Evolutionary conservation across 148 eudicot genomes (phyloP).

Genomic region (Limonium bicolor): DNA sequence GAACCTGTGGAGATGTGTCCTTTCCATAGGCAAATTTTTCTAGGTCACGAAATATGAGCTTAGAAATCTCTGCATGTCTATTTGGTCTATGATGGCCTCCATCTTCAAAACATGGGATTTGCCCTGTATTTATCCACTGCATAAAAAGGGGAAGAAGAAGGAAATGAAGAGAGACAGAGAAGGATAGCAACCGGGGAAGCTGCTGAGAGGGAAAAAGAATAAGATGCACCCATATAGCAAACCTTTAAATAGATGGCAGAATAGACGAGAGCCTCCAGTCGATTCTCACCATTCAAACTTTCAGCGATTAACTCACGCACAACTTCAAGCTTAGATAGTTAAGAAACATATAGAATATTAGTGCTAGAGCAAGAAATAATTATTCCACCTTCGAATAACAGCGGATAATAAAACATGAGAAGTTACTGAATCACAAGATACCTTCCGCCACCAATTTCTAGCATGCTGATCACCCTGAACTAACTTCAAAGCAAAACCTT

Average conservation of each 20-base stretch:
- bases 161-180: neutral
- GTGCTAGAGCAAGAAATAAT: neutral
- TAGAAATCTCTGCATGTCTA: constrained; percentile 93
- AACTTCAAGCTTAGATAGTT: constrained; percentile 72
- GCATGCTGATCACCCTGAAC: constrained; percentile 72
- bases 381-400: neutral
- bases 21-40: constrained; percentile 56
- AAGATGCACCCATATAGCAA: constrained; percentile 2
- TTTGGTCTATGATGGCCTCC: constrained; percentile 96
- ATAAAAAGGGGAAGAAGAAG: constrained; percentile 3
- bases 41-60: constrained; percentile 77
- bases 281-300: constrained; percentile 34
- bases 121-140: constrained; percentile 99
- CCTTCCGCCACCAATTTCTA: constrained; percentile 97
- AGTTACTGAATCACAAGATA: constrained; percentile 9
- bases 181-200: too few species aligned
- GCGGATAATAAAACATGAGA: neutral
- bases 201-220: too few species aligned
- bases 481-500: constrained; percentile 63
- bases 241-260: constrained; percentile 94
- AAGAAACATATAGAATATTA: constrained; percentile 10
- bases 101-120: constrained; percentile 89
- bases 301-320: constrained; percentile 63
- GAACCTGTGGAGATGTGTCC: constrained; percentile 78
- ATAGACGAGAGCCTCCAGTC: constrained; percentile 74